phyloP scores from a whole-genome alignment of 495 filamentous ascomycete genomes.

The Pseudoneurospora amorphoporcata region DNA sequence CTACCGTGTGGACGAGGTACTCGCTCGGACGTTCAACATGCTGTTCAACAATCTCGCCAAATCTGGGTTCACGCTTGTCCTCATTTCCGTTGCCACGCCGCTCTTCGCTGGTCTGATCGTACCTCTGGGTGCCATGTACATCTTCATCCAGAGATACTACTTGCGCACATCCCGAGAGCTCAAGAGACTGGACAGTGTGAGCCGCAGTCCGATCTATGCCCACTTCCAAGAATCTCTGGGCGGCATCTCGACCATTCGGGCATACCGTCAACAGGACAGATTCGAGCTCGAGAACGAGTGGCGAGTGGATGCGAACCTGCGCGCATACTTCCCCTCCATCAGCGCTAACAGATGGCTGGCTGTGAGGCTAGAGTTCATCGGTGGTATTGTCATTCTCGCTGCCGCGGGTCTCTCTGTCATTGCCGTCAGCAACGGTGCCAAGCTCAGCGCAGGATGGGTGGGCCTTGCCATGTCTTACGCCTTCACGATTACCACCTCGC shows the following conservation, averaged over 20 bases:
- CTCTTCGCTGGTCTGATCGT: slow-evolving; percentile 70
- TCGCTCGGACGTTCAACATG: slow-evolving; percentile 88
- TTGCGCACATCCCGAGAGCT: slow-evolving; percentile 90
- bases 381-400: slow-evolving; percentile 84
- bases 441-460: slow-evolving; percentile 66
- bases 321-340: slow-evolving; percentile 94
- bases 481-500: slow-evolving; percentile 90
- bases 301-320: slow-evolving; percentile 91
- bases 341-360: slow-evolving; percentile 95
- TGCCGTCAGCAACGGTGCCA: slow-evolving; percentile 62
- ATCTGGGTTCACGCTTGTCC: slow-evolving; percentile 73
- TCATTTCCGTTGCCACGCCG: slow-evolving; percentile 77
- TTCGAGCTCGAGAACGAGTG: slow-evolving; percentile 95
- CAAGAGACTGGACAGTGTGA: slow-evolving; percentile 92
- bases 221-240: slow-evolving; percentile 98
- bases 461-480: slow-evolving; percentile 96
- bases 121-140: slow-evolving; percentile 71
- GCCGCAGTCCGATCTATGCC: slow-evolving; percentile 89
- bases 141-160: slow-evolving; percentile 96
- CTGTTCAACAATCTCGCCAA: slow-evolving; percentile 82
- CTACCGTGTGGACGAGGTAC: slow-evolving; percentile 89
- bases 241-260: slow-evolving; percentile 93
- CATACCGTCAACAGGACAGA: slow-evolving; percentile 77
- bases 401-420: slow-evolving; percentile 75
- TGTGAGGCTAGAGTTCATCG: slow-evolving; percentile 90